Percentiles rank a stretch among this genome's conserved stretches.
Conservation (phyloP, 805 yeast genomes). For the Yamadazyma paraphyllophila region DNA sequence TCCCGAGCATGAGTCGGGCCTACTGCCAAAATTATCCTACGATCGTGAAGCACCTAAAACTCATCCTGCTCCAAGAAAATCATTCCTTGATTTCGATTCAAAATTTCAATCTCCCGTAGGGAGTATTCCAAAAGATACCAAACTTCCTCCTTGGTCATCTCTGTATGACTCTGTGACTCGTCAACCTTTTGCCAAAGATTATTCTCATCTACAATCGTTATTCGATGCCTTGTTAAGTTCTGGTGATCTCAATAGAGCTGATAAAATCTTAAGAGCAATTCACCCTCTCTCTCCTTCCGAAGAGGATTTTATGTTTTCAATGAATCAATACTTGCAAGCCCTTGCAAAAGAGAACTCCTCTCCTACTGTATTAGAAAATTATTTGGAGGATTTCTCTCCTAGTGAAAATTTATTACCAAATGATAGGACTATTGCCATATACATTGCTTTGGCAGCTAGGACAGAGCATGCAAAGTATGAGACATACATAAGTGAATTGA, state of each 20-base stretch:
- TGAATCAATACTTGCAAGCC: slow-evolving; percentile 59
- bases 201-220: slow-evolving; percentile 69
- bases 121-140: not conserved
- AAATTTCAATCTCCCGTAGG: not conserved
- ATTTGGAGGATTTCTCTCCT: slow-evolving; percentile 32
- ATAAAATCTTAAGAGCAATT: slow-evolving; percentile 60
- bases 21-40: not conserved
- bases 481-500: slow-evolving; percentile 14
- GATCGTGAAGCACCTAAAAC: not conserved
- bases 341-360: slow-evolving; percentile 40
- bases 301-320: slow-evolving; percentile 58
- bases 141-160: slow-evolving; percentile 34
- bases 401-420: slow-evolving; percentile 34
- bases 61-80: not conserved
- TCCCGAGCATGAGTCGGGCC: too few relatives aligned
- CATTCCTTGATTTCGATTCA: slow-evolving; percentile 14
- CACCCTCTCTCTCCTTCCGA: slow-evolving; percentile 43
- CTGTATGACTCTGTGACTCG: slow-evolving; percentile 40
- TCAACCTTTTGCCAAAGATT: slow-evolving; percentile 51
- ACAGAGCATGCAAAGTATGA: slow-evolving; percentile 12
- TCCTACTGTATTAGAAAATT: slow-evolving; percentile 43
- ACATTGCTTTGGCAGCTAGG: slow-evolving; percentile 42
- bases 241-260: slow-evolving; percentile 67
- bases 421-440: slow-evolving; percentile 59
- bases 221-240: slow-evolving; percentile 75